phyloP scores from a whole-genome alignment of 495 filamentous ascomycete species.

The Aspergillus cristatus region DNA sequence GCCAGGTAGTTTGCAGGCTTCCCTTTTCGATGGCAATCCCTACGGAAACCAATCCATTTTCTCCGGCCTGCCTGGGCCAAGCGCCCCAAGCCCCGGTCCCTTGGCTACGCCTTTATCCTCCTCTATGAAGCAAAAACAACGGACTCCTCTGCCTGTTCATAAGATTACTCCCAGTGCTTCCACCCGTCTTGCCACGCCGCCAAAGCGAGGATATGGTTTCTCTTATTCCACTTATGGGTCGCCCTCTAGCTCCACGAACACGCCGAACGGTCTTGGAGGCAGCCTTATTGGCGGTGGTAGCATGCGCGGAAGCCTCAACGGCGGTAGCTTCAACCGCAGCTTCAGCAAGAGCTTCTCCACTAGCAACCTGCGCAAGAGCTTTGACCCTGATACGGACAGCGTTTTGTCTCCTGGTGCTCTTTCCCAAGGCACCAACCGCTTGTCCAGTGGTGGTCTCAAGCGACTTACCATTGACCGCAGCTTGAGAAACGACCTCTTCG shows the following conservation, averaged over 20 bases:
- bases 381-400: conserved; percentile 62
- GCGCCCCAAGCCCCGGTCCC: conserved; percentile 61
- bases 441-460: conserved; percentile 65
- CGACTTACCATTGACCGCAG: conserved; percentile 83
- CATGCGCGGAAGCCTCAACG: conserved; percentile 31
- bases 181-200: conserved; percentile 70
- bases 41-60: conserved; percentile 82
- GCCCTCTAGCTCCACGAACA: conserved; percentile 62
- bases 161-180: conserved; percentile 76
- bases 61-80: conserved; percentile 53
- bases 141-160: conserved; percentile 72
- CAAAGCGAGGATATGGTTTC: conserved; percentile 75
- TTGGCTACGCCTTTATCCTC: conserved; percentile 79
- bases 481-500: conserved; percentile 68
- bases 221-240: conserved; percentile 83
- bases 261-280: conserved; percentile 54
- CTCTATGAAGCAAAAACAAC: conserved; percentile 61
- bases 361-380: conserved; percentile 58
- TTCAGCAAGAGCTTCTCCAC: conserved; percentile 54
- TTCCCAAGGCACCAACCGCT: conserved; percentile 55
- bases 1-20: conserved; percentile 62
- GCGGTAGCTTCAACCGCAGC: conserved; percentile 53
- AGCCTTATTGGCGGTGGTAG: conserved; percentile 55
- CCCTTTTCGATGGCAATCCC: conserved; percentile 64
- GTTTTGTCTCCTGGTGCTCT: conserved; percentile 81